Base-by-base conservation (phyloP, 345 rosid genomes). In the Clausena lansium region DNA sequence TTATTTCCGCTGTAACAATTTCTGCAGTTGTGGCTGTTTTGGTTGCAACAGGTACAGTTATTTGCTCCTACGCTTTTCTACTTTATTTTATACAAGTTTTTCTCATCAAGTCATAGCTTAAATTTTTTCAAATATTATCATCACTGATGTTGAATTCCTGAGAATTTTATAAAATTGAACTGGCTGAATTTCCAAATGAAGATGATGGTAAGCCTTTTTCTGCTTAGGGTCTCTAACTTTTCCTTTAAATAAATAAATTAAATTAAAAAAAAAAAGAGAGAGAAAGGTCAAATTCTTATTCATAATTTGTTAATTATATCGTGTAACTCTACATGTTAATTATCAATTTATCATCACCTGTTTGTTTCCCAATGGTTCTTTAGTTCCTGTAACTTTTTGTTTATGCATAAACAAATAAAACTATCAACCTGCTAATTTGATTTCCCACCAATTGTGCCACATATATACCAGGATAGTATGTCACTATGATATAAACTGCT, bases 1-100 rank as follows among this genome's bases (percentile, higher is more conserved):
- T 88, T 83, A 87, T 96, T 77, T 88, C 95, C 63, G 78, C 89
- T 22, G 89, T 87, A 63, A 90, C 97, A 61, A 41, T 90, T 78
- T 88, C 90, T 15, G 88, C 97, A 2, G 81, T 92, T 0, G 67
- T 87, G 9, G 94, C 90, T 58, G 86, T 72, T 78, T 38, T 91
- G 14, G 50, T 94, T 3, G 91, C 87, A 66, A 78, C 99, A 87
- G 98, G 97, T 94, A 85, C 36, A 41, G 30, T n/a, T 74, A 8
- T 71, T 66, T n/a, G 24, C 41, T n/a, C 2, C 33, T 45, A 33
- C 74, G 28, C 60, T 66, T 33, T 32, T 55, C 57, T 62, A 58
- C 60, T 32, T 30, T 67, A 22, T 50, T 24, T 13, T 33, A 55
- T 57, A 1, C n/a, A 65, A 15, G n/a, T 15, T 19, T 52, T 45